Evolutionary conservation across 345 rosid genomes (phyloP).

Genomic region (Cardiospermum halicacabum): DNA sequence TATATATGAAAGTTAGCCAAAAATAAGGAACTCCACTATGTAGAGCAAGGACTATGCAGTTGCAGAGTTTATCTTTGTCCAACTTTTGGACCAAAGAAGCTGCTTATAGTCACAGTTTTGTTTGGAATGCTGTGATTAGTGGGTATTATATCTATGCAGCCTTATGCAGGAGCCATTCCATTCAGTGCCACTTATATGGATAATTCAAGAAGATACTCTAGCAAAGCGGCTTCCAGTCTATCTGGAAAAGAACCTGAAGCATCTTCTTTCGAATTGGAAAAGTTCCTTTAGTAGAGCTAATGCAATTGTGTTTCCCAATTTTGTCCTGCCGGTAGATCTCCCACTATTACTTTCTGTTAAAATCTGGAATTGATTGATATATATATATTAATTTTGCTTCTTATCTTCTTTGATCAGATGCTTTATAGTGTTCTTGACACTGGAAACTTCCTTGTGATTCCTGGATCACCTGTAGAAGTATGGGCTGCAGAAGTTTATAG

Average conservation of each 20-base stretch:
- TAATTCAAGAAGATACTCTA: constrained; percentile 82
- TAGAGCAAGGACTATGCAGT: not conserved
- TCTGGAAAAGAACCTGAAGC: constrained; percentile 49
- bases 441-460: constrained; percentile 95
- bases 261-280: constrained; percentile 73
- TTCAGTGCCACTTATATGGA: constrained; percentile 88
- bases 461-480: constrained; percentile 85
- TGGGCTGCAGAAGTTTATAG: constrained; percentile 84
- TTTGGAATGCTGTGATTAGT: constrained; percentile 40
- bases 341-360: not conserved
- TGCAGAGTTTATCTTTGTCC: constrained; percentile 6
- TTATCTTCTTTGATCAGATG: constrained; percentile 62
- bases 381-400: constrained; percentile 22
- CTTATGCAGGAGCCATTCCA: constrained; percentile 97
- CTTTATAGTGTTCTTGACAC: constrained; percentile 81
- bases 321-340: constrained; percentile 63
- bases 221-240: constrained; percentile 71
- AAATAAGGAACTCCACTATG: too few relatives aligned
- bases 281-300: constrained; percentile 71
- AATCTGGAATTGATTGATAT: constrained; percentile 14
- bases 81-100: constrained; percentile 3
- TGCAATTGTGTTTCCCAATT: constrained; percentile 78
- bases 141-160: constrained; percentile 79
- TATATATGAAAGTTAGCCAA: not conserved
- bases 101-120: constrained; percentile 17